phyloP scores from a whole-genome alignment of 768 basidiomycete species.

The Pholiota conissans region DNA sequence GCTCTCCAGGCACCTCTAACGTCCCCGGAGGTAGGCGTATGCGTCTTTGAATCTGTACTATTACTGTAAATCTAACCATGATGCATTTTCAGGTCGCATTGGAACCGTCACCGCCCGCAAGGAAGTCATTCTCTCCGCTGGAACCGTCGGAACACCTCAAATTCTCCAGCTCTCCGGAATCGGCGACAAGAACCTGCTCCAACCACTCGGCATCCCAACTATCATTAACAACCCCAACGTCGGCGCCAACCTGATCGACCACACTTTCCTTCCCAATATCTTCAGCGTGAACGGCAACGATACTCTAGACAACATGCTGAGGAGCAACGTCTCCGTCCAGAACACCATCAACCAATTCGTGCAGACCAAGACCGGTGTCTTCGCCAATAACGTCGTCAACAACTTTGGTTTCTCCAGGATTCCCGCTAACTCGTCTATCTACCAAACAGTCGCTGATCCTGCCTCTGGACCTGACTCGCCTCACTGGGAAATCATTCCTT shows the following conservation, averaged over 20 bases:
- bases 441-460: constrained; percentile 25
- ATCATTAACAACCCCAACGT: constrained; percentile 39
- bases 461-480: constrained; percentile 26
- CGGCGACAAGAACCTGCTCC: constrained; percentile 36
- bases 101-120: constrained; percentile 19
- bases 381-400: constrained; percentile 27
- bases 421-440: constrained; percentile 23
- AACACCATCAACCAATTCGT: constrained; percentile 24
- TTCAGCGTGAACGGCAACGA: constrained; percentile 24
- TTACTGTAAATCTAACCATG: not conserved
- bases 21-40: not conserved
- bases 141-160: constrained; percentile 30
- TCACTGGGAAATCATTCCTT: constrained; percentile 30
- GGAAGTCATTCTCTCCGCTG: constrained; percentile 39
- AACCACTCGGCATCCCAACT: constrained; percentile 32
- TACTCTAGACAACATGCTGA: constrained; percentile 23
- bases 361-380: constrained; percentile 23
- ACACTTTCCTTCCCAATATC: constrained; percentile 25
- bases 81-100: not conserved
- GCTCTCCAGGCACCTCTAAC: not conserved
- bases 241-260: constrained; percentile 48
- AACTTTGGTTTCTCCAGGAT: constrained; percentile 31
- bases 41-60: not conserved
- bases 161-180: constrained; percentile 44
- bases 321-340: constrained; percentile 15